Conservation (phyloP, 2,329 filamentous ascomycete genomes). For the Trichoderma sp. region DNA sequence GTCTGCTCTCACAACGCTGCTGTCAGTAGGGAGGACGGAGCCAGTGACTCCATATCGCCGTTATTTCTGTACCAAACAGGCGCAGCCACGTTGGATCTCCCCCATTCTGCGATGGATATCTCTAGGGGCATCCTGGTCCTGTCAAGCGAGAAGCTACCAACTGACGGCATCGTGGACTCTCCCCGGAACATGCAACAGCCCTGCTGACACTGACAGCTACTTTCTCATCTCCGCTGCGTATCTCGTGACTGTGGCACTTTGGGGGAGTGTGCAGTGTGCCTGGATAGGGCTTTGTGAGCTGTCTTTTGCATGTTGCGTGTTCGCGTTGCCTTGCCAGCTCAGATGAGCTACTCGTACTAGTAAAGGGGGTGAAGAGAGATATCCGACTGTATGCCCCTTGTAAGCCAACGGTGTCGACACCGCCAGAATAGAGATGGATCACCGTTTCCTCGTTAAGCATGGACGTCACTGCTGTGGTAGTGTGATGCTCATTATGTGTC, state of each 20-base stretch:
- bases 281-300: conserved; percentile 2
- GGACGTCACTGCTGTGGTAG: not conserved
- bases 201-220: conserved; percentile 2
- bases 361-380: not conserved
- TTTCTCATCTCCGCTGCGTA: not conserved
- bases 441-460: not conserved
- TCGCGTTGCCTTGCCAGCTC: not conserved
- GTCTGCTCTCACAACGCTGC: not conserved
- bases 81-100: conserved; percentile 8
- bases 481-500: not conserved
- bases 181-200: not conserved
- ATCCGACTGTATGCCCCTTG: not conserved
- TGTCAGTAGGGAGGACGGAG: not conserved
- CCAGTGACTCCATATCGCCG: not conserved
- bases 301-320: not conserved
- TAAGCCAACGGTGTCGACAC: not conserved
- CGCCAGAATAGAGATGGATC: not conserved
- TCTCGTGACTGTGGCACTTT: not conserved
- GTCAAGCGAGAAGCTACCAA: not conserved
- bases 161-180: not conserved
- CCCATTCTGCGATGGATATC: not conserved
- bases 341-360: not conserved
- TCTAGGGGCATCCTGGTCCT: not conserved
- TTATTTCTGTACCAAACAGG: not conserved
- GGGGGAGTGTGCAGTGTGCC: not conserved